phyloP scores from a whole-genome alignment of 306 rosid genomes.

The Trifolium pratense region DNA sequence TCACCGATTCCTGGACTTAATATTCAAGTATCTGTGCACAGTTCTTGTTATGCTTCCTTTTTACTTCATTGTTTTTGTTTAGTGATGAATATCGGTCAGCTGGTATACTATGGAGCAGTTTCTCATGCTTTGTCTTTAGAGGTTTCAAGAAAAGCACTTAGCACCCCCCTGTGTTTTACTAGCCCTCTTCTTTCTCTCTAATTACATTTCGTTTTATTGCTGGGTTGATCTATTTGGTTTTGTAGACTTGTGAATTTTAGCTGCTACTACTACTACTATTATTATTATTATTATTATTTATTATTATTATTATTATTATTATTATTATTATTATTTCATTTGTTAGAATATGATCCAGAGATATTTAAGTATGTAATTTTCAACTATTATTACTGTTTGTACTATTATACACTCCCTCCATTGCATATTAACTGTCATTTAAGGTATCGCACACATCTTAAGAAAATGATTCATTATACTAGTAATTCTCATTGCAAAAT shows the following conservation, averaged over 20 bases:
- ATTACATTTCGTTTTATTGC: constrained; percentile 2
- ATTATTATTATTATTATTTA: no score
- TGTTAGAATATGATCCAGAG: constrained; percentile 7
- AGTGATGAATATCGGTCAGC: constrained; percentile 26
- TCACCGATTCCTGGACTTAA: constrained; percentile 2
- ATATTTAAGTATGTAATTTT: not conserved
- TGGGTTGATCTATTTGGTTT: constrained; percentile 23
- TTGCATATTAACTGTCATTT: not conserved
- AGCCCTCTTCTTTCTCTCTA: not conserved
- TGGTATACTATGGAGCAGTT: constrained; percentile 13
- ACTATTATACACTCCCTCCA: not conserved
- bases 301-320: not conserved
- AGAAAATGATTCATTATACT: not conserved
- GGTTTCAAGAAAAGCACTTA: not conserved
- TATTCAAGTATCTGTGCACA: constrained; percentile 24
- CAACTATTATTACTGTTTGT: constrained; percentile 10
- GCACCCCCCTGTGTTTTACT: not conserved
- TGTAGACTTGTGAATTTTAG: constrained; percentile 30
- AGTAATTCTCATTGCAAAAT: not conserved
- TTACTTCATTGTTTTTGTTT: constrained; percentile 14
- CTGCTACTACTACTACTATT: no score
- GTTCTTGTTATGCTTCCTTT: constrained; percentile 4
- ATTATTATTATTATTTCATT: constrained; percentile 7
- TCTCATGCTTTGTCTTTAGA: constrained; percentile 29
- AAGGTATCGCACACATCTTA: not conserved